A percentile compares a stretch with the other conserved stretches of the same genome.
Conservation (phyloP, 768 basidiomycete genomes). For the Clavulina sp. region DNA sequence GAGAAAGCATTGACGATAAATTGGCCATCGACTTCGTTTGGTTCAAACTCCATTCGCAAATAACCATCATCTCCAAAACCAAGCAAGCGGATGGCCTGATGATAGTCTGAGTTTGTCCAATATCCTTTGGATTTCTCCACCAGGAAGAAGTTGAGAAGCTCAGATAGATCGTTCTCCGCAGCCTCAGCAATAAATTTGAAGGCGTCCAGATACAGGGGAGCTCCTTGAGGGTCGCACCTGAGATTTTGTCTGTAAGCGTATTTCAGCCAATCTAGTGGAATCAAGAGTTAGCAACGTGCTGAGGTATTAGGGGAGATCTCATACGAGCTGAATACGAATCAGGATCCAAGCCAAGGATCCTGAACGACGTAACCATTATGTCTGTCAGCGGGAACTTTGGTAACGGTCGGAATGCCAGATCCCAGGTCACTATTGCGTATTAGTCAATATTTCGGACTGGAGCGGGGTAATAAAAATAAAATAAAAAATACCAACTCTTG, state of each 20-base stretch:
- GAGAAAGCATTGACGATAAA: conserved; percentile 62
- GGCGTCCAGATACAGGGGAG: conserved; percentile 40
- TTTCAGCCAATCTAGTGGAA: conserved; percentile 39
- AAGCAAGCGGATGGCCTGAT: conserved; percentile 30
- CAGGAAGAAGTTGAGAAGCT: conserved; percentile 38
- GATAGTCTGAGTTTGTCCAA: conserved; percentile 41
- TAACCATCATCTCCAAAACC: conserved; percentile 55
- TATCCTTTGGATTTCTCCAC: conserved; percentile 47
- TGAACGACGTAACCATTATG: conserved; percentile 48
- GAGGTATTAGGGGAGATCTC: background rate
- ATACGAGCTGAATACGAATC: no score
- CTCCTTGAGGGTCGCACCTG: conserved; percentile 56
- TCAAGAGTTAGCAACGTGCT: conserved; percentile 3
- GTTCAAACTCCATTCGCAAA: conserved; percentile 26
- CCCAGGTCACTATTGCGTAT: background rate
- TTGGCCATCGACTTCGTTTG: conserved; percentile 45
- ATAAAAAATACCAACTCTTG: background rate
- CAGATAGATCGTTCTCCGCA: conserved; percentile 30
- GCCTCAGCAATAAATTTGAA: conserved; percentile 29
- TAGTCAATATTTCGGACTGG: background rate
- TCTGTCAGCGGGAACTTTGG: conserved; percentile 42
- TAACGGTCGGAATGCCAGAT: background rate
- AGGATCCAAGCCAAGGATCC: conserved; percentile 10
- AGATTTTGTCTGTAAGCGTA: conserved; percentile 70
- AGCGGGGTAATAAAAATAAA: background rate